Base-by-base conservation (phyloP, 495 filamentous ascomycete genomes). In the Penicillium steckii region DNA sequence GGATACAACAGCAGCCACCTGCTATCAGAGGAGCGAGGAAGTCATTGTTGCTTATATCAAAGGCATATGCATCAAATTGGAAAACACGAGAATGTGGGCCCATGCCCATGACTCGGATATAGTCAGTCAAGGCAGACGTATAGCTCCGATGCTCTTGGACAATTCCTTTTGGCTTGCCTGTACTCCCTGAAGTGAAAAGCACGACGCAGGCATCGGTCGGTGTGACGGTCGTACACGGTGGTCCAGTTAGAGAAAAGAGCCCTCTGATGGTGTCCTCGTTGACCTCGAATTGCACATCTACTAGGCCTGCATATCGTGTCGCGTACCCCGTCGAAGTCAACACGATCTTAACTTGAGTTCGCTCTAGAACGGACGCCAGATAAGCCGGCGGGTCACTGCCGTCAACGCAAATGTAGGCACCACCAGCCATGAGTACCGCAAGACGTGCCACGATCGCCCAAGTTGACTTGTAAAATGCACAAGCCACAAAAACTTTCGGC, bases 341-440 rank as follows among this genome's bases (percentile, higher is more conserved):
- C 55, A 62, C 57, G 4, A 64, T 52, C 8, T 42, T 43, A 4
- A 54, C 57, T 7, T 49, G 21, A 7, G 53, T 52, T n/a, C 61
- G 52, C 10, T 54, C 42, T 13, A 64, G 49, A 9, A 61, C 52
- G 7, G 61, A 61, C 1, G 45, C 35, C 7, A 62, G 51, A 22
- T 56, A 64, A 6, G 45, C 32, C 3, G 61, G 71, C 4, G 83
- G 81, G 26, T 79, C 66, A 3, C 53, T 59, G 8, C 73, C 72
- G 55, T 85, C 80, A 4, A 85, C 64, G 2, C 71, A 71, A 7
- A 82, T 73, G 58, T 79, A 79, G 1, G 71, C 78, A 22, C 70
- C 70, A 0, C 70, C 69, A n/a, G 66, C 58, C 55, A 62, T 68
- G 44, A 72, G 46, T 13, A 72, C 58, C 2, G 55, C 67, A 6